Conservation (phyloP, 768 basidiomycete species). For the Suillus discolor region DNA sequence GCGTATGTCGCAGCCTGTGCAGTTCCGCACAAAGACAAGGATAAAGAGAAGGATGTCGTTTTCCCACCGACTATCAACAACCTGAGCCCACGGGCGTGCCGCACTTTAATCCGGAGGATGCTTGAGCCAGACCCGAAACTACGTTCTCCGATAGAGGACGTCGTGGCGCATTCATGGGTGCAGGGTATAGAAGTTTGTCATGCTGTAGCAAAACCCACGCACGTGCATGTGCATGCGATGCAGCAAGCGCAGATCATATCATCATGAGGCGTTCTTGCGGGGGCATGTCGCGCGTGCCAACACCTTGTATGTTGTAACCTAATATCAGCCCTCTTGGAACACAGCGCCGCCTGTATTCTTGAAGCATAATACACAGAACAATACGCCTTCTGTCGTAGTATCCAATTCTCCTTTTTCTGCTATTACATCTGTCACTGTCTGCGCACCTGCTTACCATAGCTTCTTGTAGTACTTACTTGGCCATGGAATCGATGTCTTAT, state of each 20-base stretch:
- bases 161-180: conserved; percentile 79
- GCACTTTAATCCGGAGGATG: conserved; percentile 87
- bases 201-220: conserved; percentile 59
- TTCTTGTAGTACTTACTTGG: conserved; percentile 18
- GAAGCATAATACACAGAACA: conserved; percentile 19
- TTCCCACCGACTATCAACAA: conserved; percentile 80
- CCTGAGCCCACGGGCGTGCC: conserved; percentile 82
- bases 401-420: conserved; percentile 10
- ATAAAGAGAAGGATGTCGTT: conserved; percentile 25
- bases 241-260: conserved; percentile 50
- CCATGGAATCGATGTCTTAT: conserved; percentile 6
- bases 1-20: conserved; percentile 59
- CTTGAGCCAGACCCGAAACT: conserved; percentile 90
- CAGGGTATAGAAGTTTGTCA: conserved; percentile 82
- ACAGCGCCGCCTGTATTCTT: conserved; percentile 8
- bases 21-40: conserved; percentile 25
- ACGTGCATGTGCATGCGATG: conserved; percentile 71
- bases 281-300: conserved; percentile 6
- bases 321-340: conserved; percentile 5
- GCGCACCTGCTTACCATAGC: conserved; percentile 22
- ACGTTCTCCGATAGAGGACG: conserved; percentile 77
- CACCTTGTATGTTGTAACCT: conserved; percentile 11
- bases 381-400: conserved; percentile 17
- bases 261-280: conserved; percentile 3
- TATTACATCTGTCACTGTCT: neutral